These are phyloP conservation scores for Cladophialophora chaetospira DNA, from an alignment of 2,329 filamentous ascomycete species.

Conservation along the genomic window DNA sequence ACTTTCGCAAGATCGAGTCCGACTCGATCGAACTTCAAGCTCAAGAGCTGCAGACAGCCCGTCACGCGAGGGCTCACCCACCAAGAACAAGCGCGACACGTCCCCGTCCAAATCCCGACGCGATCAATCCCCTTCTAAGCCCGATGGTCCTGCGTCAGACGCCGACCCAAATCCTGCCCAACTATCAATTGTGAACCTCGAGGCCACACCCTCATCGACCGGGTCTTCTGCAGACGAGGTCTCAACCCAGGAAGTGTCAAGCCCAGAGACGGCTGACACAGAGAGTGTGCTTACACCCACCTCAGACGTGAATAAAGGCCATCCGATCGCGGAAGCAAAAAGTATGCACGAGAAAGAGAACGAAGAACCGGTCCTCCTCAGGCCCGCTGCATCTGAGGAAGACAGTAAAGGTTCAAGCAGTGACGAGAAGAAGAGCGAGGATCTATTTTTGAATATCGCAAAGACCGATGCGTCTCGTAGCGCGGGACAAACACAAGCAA, in stretches of 20 bases:
- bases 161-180: constrained; percentile 2
- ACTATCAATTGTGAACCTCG: constrained; percentile 12
- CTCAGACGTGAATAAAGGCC: constrained; percentile 19
- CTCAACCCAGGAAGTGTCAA: constrained; percentile 17
- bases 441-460: constrained; percentile 52
- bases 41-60: constrained; percentile 12
- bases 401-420: constrained; percentile 39
- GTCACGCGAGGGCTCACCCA: neutral
- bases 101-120: constrained; percentile 2
- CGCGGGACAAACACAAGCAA: constrained; percentile 2
- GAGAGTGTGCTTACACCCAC: constrained; percentile 19
- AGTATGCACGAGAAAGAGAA: constrained; percentile 36
- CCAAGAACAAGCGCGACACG: constrained; percentile 7
- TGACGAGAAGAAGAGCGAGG: constrained; percentile 47
- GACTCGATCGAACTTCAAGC: constrained; percentile 23
- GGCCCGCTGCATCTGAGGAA: constrained; percentile 23
- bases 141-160: constrained; percentile 15
- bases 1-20: constrained; percentile 39
- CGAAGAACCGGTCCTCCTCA: constrained; percentile 29
- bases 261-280: constrained; percentile 26
- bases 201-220: constrained; percentile 10
- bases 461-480: constrained; percentile 40
- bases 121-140: constrained; percentile 7
- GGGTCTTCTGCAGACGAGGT: constrained; percentile 17
- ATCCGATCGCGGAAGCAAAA: constrained; percentile 34